phyloP scores from a whole-genome alignment of 1,284 basidiomycete genomes.

The Pulveroboletus sp. region DNA sequence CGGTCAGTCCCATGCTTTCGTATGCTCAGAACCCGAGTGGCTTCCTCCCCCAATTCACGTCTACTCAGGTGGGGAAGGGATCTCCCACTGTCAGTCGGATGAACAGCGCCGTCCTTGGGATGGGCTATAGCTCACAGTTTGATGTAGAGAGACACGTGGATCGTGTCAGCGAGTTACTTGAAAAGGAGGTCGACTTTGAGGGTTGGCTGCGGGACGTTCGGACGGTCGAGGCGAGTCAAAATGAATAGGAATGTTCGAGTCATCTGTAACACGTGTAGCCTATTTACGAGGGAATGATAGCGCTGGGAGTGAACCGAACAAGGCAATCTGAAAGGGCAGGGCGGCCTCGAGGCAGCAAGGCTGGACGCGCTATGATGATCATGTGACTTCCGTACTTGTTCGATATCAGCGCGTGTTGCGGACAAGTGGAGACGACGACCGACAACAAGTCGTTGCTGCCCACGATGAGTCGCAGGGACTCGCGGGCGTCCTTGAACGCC shows the following conservation, averaged over 20 bases:
- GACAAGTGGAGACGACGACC: constrained; percentile 26
- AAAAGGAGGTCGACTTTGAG: constrained; percentile 48
- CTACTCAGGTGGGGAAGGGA: constrained; percentile 38
- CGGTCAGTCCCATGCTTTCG: constrained; percentile 43
- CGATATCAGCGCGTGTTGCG: constrained; percentile 38
- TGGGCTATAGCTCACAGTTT: constrained; percentile 49
- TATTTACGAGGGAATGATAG: constrained; percentile 25
- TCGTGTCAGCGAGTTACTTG: constrained; percentile 44
- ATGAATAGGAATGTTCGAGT: constrained; percentile 9
- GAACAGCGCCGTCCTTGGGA: constrained; percentile 33
- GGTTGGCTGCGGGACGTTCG: constrained; percentile 45
- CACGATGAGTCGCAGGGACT: constrained; percentile 79
- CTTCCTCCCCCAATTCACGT: constrained; percentile 44
- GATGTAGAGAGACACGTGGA: constrained; percentile 47
- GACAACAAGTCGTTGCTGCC: constrained; percentile 37
- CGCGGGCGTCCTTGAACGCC: constrained; percentile 64
- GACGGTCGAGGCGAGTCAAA: constrained; percentile 18
- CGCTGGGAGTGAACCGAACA: constrained; percentile 16
- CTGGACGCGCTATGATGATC: constrained; percentile 29
- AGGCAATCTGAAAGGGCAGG: constrained; percentile 31
- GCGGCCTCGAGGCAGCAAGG: constrained; percentile 32
- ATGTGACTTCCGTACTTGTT: constrained; percentile 34
- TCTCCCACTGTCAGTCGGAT: constrained; percentile 18
- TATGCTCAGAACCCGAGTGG: constrained; percentile 38
- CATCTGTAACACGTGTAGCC: constrained; percentile 22